A percentile compares a stretch with the other conserved stretches of the same genome.
Conservation (phyloP, 371 early-diverging fungal species). For the Mucor plumbeus region DNA sequence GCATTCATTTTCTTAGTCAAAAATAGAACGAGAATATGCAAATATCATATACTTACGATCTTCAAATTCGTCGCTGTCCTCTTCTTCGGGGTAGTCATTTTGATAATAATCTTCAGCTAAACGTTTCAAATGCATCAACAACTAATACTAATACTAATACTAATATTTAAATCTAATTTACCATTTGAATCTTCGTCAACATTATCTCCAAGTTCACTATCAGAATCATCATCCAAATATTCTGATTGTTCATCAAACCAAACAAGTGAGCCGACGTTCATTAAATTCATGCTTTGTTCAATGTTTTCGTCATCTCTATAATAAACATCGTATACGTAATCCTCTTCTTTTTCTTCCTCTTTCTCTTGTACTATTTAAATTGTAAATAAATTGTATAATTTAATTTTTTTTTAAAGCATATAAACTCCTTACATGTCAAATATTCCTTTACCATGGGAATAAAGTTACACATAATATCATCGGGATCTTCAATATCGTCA, state of each 20-base stretch:
- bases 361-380: constrained; percentile 38
- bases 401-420: too few relatives aligned
- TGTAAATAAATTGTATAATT: background rate
- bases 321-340: constrained; percentile 68
- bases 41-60: constrained; percentile 37
- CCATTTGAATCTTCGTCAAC: constrained; percentile 70
- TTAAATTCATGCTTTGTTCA: constrained; percentile 25
- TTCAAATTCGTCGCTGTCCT: constrained; percentile 53
- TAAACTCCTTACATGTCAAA: constrained; percentile 53
- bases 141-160: background rate
- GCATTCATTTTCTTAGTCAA: background rate
- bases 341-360: constrained; percentile 48
- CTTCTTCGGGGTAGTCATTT: constrained; percentile 67
- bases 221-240: constrained; percentile 59
- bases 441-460: constrained; percentile 79
- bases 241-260: constrained; percentile 58
- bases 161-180: constrained; percentile 17
- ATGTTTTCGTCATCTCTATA: constrained; percentile 55
- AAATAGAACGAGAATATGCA: background rate
- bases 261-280: constrained; percentile 56
- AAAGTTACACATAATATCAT: constrained; percentile 73
- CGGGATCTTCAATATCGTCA: constrained; percentile 48
- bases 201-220: constrained; percentile 57
- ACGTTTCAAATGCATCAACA: background rate
- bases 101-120: constrained; percentile 69